These are phyloP conservation scores for Sisymbrium altissimum DNA, from an alignment of 345 rosid genomes.

Conservation along the genomic window DNA sequence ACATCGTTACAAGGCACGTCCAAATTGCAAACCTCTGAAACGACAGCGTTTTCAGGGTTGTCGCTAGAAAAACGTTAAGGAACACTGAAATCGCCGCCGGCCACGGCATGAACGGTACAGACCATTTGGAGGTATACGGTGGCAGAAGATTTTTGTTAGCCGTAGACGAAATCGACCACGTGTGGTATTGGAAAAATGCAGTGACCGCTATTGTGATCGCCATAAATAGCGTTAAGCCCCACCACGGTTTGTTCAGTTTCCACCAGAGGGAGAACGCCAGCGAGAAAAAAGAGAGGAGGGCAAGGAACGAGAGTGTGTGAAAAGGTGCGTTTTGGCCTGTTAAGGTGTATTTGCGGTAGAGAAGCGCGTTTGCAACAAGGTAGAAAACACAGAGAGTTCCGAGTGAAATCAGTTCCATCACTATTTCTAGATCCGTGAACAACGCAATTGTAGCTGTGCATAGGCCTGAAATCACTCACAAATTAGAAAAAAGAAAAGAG, in stretches of 20 bases:
- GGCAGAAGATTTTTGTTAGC: conserved; percentile 16
- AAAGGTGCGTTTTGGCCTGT: conserved; percentile 44
- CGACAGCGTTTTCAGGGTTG: conserved; percentile 54
- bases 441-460: conserved; percentile 92
- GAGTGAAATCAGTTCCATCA: conserved; percentile 63
- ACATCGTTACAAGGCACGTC: conserved; percentile 60
- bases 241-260: conserved; percentile 50
- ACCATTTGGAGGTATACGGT: conserved; percentile 40
- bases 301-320: conserved; percentile 63
- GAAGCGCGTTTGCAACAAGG: conserved; percentile 84
- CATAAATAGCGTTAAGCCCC: conserved; percentile 55
- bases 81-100: conserved; percentile 70
- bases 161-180: conserved; percentile 22
- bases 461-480: conserved; percentile 48
- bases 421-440: conserved; percentile 71
- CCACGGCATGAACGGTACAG: conserved; percentile 95
- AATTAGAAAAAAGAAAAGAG: too few relatives aligned
- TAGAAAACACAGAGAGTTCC: conserved; percentile 89
- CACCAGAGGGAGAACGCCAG: conserved; percentile 66
- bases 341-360: conserved; percentile 58
- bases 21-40: conserved; percentile 71
- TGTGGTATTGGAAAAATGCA: conserved; percentile 44
- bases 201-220: conserved; percentile 41
- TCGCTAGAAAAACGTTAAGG: conserved; percentile 72
- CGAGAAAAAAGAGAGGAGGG: conserved; percentile 58